phyloP scores from a whole-genome alignment of 768 basidiomycete genomes.

The Leccinellum albellum region DNA sequence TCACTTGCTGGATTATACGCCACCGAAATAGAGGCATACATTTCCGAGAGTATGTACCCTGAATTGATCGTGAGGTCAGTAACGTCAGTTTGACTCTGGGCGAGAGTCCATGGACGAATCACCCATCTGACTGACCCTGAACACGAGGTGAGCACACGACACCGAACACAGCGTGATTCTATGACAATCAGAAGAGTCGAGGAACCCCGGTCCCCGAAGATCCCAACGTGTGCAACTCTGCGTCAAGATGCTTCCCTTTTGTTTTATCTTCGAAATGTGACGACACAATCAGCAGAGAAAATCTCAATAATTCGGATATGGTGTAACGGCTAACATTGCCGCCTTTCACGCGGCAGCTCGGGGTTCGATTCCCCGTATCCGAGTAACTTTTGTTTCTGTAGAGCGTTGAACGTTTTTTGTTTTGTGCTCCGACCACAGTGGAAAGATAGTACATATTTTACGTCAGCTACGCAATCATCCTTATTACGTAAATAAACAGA shows the following conservation, averaged over 20 bases:
- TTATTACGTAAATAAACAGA: too few species aligned
- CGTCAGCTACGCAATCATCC: too few species aligned
- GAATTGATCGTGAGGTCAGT: not conserved
- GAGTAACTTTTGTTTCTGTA: constrained; percentile 10
- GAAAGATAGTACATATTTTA: too few species aligned
- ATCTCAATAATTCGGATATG: constrained; percentile 39
- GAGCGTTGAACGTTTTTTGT: too few species aligned
- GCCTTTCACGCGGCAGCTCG: constrained; percentile 53
- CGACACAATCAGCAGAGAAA: not conserved
- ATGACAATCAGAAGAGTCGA: not conserved
- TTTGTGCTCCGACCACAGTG: too few species aligned
- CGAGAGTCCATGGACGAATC: not conserved
- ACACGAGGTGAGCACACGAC: constrained; percentile 8
- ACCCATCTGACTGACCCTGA: too few species aligned
- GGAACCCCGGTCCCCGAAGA: not conserved
- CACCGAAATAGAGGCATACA: not conserved
- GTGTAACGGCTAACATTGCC: constrained; percentile 68
- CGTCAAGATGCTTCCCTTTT: not conserved
- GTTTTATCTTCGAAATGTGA: not conserved
- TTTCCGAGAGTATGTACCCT: not conserved
- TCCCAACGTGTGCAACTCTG: not conserved
- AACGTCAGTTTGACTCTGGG: not conserved
- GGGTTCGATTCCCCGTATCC: constrained; percentile 35
- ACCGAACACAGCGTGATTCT: not conserved
- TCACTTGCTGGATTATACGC: not conserved